Evolutionary conservation across 2,329 filamentous ascomycete genomes (phyloP), one percentile per base, ranked within the genome.

Genomic region (Apiospora saccharicola): DNA sequence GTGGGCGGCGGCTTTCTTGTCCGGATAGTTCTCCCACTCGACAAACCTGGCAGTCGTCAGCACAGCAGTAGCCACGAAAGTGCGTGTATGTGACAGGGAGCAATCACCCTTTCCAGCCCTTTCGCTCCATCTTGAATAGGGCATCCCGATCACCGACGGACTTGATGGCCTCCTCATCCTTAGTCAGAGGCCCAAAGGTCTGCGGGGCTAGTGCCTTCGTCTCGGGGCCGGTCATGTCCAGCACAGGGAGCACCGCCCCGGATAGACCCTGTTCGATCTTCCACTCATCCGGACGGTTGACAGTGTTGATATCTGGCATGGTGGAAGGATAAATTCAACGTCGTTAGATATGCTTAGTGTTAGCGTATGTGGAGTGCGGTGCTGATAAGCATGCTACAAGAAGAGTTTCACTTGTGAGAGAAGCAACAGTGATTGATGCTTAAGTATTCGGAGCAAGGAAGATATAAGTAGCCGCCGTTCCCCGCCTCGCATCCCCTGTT

Each of bases 1-100:
- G 67, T 87, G 85, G 0, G 89, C 91, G 57, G 86, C 82, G 34
- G 84, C 85, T 76, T 91, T 92, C 80, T 92, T 93, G 67, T 92
- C 90, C 0, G 91, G 91, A 70, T 92, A 91, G 13, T 89, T 86
- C 77, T 93, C 91, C 91, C 91, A 93, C 77, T 93, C 91, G 8
- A 94, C 85, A 73, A 92, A 93, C 7, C 89, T 64, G 57, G 1
- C 19, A 57, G 26, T 24, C 3, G 1, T 51, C n/a, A 26, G n/a
- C 2, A 49, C 22, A n/a, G 47, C 47, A 24, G 24, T 12, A 8
- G 22, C 44, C 0, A 8, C 6, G 7, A n/a, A 12, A 6, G 22
- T 49, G 46, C n/a, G 14, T 26, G n/a, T n/a, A 13, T n/a, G 16
- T 37, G 30, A 13, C 16, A 22, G 19, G 19, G 22, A 41, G 1